These are phyloP conservation scores for Penicillium parvum DNA, from an alignment of 495 filamentous ascomycete genomes.

Conservation along the genomic window DNA sequence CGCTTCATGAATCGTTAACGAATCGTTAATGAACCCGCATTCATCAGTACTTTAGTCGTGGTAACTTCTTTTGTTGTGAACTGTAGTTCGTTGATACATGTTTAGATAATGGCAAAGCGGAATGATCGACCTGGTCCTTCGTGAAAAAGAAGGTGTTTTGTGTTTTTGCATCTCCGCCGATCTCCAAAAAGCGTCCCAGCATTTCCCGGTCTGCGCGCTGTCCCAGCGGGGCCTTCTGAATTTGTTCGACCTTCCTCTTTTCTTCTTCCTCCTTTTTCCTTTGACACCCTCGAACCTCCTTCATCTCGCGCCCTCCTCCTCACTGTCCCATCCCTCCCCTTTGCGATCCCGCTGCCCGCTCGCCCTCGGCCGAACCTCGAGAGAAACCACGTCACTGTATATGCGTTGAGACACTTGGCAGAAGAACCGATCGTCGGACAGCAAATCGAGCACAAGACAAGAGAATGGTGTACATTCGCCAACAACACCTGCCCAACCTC, in stretches of 20 bases:
- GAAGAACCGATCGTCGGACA: neutral
- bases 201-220: conserved; percentile 4
- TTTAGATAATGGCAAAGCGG: too few relatives aligned
- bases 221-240: conserved; percentile 12
- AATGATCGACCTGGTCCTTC: too few relatives aligned
- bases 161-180: conserved; percentile 2
- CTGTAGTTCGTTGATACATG: too few relatives aligned
- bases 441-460: neutral
- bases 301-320: neutral
- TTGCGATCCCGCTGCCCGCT: neutral
- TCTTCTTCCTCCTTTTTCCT: conserved; percentile 8
- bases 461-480: conserved; percentile 82
- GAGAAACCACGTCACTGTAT: neutral
- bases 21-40: too few relatives aligned
- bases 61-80: too few relatives aligned
- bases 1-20: neutral
- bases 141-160: neutral
- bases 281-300: neutral
- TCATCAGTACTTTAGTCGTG: too few relatives aligned
- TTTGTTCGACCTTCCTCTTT: conserved; percentile 4
- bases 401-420: neutral
- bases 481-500: conserved; percentile 81
- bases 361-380: neutral
- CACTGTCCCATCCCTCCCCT: neutral
- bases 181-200: too few relatives aligned